These are phyloP conservation scores for Pelargonium fulgidum DNA, from an alignment of 441 rosid genomes.

Conservation along the genomic window DNA sequence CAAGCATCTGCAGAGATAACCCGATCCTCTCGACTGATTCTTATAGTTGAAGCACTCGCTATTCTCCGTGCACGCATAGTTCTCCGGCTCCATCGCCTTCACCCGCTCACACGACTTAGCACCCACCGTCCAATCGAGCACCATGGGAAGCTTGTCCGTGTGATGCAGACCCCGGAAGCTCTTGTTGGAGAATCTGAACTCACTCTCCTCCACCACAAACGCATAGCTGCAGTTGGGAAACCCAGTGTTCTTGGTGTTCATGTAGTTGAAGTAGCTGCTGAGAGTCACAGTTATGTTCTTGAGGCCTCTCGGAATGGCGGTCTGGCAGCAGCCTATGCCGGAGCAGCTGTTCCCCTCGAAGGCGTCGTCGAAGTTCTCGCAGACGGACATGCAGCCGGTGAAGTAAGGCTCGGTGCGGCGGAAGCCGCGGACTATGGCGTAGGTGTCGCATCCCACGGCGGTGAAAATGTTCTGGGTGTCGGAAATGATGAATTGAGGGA, in stretches of 20 bases:
- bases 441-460: slow-evolving; percentile 36
- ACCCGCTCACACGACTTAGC: slow-evolving; percentile 16
- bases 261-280: neutral
- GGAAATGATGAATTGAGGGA: slow-evolving; percentile 21
- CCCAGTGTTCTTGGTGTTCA: neutral
- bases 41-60: slow-evolving; percentile 13
- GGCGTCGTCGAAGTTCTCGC: neutral
- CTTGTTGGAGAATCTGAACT: slow-evolving; percentile 10
- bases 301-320: slow-evolving; percentile 5
- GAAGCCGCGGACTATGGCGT: slow-evolving; percentile 15
- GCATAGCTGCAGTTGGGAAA: slow-evolving; percentile 19
- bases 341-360: slow-evolving; percentile 10
- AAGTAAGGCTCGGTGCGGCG: neutral
- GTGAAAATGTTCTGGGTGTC: slow-evolving; percentile 19
- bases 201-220: slow-evolving; percentile 10
- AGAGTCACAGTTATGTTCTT: neutral
- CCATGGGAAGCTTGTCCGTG: slow-evolving; percentile 7
- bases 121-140: slow-evolving; percentile 21
- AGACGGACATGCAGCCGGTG: slow-evolving; percentile 24
- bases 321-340: slow-evolving; percentile 21
- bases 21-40: neutral
- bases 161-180: slow-evolving; percentile 4
- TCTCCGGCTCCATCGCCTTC: neutral
- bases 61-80: slow-evolving; percentile 19
- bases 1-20: slow-evolving; percentile 27